These are phyloP conservation scores for Penium margaritaceum DNA, from an alignment of 139 green algal genomes.

Conservation along the genomic window DNA sequence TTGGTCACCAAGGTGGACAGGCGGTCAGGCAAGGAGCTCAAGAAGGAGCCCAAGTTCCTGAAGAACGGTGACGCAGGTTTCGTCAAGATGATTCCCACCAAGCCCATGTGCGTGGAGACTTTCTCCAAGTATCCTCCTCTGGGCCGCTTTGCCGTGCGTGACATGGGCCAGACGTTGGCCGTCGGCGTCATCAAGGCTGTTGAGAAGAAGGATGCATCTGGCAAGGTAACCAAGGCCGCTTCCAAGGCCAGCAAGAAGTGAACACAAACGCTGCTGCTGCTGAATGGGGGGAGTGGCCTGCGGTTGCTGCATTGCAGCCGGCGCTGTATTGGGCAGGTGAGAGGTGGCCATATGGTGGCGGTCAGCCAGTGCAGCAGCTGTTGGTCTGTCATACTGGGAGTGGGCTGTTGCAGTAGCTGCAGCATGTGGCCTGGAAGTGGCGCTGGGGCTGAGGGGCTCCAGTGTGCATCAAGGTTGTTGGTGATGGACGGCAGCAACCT, in stretches of 20 bases:
- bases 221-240: slow-evolving; percentile 53
- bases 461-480: too few species aligned
- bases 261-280: too few species aligned
- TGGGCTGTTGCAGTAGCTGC: too few species aligned
- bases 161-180: slow-evolving; percentile 64
- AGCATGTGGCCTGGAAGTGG: too few species aligned
- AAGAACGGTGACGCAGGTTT: slow-evolving; percentile 64
- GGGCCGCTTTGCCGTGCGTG: slow-evolving; percentile 64
- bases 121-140: slow-evolving; percentile 61
- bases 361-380: too few species aligned
- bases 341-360: too few species aligned
- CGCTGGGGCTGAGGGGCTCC: too few species aligned
- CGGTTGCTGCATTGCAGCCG: too few species aligned
- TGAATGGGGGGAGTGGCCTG: too few species aligned
- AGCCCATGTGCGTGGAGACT: slow-evolving; percentile 68
- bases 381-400: too few species aligned
- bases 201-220: slow-evolving; percentile 53
- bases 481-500: too few species aligned
- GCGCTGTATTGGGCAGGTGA: too few species aligned
- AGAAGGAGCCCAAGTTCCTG: slow-evolving; percentile 62
- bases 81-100: slow-evolving; percentile 64
- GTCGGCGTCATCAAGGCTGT: slow-evolving; percentile 66
- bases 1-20: slow-evolving; percentile 62
- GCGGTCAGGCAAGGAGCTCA: slow-evolving; percentile 65
- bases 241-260: slow-evolving; percentile 59